These are phyloP conservation scores for Colletotrichum scovillei DNA, from an alignment of 2,329 filamentous ascomycete species.

Conservation along the genomic window DNA sequence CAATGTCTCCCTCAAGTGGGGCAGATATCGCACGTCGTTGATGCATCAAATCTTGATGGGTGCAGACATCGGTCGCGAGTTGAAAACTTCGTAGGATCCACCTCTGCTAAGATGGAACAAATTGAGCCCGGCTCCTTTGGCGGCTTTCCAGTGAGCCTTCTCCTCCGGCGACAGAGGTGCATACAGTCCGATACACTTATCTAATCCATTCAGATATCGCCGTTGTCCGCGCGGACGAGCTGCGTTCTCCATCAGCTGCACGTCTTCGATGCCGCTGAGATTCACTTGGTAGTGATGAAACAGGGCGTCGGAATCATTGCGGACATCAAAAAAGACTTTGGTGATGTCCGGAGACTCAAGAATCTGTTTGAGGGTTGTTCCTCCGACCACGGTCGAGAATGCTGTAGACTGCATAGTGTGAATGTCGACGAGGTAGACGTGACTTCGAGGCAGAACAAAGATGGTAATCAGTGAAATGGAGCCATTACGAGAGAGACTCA, in stretches of 20 bases:
- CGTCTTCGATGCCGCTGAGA: constrained; percentile 58
- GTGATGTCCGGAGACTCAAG: constrained; percentile 55
- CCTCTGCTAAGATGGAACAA: background rate
- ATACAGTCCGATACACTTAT: constrained; percentile 46
- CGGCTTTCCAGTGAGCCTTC: background rate
- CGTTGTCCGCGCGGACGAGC: constrained; percentile 30
- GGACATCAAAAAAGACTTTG: constrained; percentile 69
- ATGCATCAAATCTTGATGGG: background rate
- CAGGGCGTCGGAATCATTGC: constrained; percentile 68
- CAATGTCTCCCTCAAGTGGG: background rate
- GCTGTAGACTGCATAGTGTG: constrained; percentile 47
- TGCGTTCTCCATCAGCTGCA: constrained; percentile 68
- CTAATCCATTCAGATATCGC: constrained; percentile 39
- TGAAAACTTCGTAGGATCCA: background rate
- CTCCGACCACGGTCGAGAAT: constrained; percentile 38
- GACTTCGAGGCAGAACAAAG: constrained; percentile 42
- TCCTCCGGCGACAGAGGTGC: constrained; percentile 13
- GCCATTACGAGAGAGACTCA: constrained; percentile 54
- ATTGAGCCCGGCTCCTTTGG: background rate
- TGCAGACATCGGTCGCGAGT: background rate
- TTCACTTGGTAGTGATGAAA: constrained; percentile 56
- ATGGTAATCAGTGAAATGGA: constrained; percentile 60
- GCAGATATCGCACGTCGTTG: background rate
- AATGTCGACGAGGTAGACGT: constrained; percentile 58
- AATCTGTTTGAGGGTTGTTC: constrained; percentile 49